A percentile compares a stretch with the other conserved stretches of the same genome.
Conservation (phyloP, 2,329 filamentous ascomycete genomes). For the Tolypocladium guangdongense region DNA sequence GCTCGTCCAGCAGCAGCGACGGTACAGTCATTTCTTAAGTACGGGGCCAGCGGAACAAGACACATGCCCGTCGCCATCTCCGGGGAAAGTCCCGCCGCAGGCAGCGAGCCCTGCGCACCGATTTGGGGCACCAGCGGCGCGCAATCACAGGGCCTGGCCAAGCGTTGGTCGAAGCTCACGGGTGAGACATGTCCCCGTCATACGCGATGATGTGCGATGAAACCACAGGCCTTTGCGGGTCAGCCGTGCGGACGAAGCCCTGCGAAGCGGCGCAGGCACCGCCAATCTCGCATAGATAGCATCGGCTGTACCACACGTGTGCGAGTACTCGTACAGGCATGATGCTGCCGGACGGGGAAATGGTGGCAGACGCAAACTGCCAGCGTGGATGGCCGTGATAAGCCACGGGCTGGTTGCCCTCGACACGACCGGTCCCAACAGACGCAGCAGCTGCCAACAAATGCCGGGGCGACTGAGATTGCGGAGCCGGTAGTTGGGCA, state of each 20-base stretch:
- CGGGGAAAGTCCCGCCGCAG: too few relatives aligned
- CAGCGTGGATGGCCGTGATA: neutral
- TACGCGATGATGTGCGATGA: neutral
- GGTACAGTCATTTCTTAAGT: neutral
- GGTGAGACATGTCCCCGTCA: slow-evolving; percentile 1
- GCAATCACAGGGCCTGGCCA: neutral
- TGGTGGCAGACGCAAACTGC: neutral
- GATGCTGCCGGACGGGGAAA: neutral
- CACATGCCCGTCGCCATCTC: neutral
- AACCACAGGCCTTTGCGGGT: neutral
- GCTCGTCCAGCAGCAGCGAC: neutral
- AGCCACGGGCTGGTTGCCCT: neutral
- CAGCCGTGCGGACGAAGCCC: neutral
- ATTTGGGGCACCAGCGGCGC: neutral
- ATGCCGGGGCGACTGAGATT: neutral
- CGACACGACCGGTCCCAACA: neutral
- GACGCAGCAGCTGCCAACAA: neutral
- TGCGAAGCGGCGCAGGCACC: neutral
- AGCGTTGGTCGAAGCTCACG: neutral
- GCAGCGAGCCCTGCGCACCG: neutral
- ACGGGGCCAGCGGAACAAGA: neutral
- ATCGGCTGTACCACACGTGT: neutral
- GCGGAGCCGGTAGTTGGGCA: neutral
- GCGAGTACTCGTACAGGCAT: too few relatives aligned
- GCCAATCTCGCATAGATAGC: neutral